Conservation (phyloP, 164 flowering plant species). For the Magnolia sinica region DNA sequence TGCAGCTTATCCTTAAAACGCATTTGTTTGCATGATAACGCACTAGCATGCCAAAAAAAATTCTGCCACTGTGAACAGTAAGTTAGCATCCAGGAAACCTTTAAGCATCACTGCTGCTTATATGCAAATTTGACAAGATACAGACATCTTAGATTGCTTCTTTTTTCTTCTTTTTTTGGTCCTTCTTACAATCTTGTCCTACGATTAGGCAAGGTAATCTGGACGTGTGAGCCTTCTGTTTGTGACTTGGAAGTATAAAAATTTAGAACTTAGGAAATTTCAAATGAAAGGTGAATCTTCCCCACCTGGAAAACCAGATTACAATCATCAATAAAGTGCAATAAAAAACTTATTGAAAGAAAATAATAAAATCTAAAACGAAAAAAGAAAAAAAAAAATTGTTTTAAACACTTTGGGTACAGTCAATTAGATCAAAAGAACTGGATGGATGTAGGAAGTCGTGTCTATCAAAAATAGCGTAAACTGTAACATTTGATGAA, state of each 20-base stretch:
- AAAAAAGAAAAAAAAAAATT: not conserved
- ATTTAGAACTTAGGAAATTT: not conserved
- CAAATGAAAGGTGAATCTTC: not conserved
- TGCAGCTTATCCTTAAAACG: constrained; percentile 11
- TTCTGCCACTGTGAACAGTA: not conserved
- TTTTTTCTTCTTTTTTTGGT: not conserved
- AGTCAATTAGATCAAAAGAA: not conserved
- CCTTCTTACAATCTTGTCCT: not conserved
- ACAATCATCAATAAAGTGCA: not conserved
- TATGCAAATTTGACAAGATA: not conserved
- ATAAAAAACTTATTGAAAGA: not conserved
- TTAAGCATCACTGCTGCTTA: not conserved
- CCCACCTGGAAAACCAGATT: constrained; percentile 5
- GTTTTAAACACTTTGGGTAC: not conserved
- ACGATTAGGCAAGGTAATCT: not conserved
- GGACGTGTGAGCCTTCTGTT: not conserved
- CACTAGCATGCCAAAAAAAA: not conserved
- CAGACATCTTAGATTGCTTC: not conserved
- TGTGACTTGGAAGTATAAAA: not conserved
- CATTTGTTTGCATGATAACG: constrained; percentile 15
- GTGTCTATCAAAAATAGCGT: too few relatives aligned
- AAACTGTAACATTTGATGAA: not conserved
- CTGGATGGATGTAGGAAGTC: not conserved
- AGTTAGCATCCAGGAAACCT: not conserved
- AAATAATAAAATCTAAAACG: not conserved